These are phyloP conservation scores for Boletus subcaerulescens DNA, from an alignment of 768 basidiomycete species.

Conservation along the genomic window DNA sequence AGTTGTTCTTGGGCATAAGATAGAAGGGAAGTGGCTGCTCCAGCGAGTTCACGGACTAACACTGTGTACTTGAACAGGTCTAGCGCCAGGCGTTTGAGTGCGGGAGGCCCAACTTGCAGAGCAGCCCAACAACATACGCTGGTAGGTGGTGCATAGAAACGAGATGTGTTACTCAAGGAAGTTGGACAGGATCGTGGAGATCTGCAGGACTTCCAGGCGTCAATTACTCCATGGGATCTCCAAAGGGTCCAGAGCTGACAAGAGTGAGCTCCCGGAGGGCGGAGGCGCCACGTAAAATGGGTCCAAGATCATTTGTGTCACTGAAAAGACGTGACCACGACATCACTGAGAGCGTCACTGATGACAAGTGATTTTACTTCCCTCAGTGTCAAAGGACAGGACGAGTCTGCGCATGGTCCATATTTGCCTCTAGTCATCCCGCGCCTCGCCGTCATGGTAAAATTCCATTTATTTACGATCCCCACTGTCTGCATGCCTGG, in stretches of 20 bases:
- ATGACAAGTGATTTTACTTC: too few species aligned
- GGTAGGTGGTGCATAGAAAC: constrained; percentile 51
- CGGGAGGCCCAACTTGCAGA: constrained; percentile 33
- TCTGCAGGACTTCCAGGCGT: constrained; percentile 16
- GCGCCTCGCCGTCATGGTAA: too few species aligned
- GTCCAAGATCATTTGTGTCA: too few species aligned
- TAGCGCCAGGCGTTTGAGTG: constrained; percentile 39
- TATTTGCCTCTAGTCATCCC: too few species aligned
- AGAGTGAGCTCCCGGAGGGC: too few species aligned
- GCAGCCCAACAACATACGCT: constrained; percentile 36
- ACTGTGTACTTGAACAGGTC: constrained; percentile 52
- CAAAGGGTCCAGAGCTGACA: constrained; percentile 52
- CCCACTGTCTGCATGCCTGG: too few species aligned
- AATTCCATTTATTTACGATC: too few species aligned
- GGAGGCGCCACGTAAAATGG: too few species aligned
- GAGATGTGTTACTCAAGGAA: constrained; percentile 29
- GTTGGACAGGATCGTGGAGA: constrained; percentile 31
- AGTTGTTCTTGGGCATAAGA: constrained; percentile 31
- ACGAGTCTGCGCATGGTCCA: too few species aligned
- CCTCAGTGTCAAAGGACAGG: neutral
- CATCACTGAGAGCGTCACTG: too few species aligned
- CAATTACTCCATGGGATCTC: constrained; percentile 37
- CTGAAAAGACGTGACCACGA: too few species aligned
- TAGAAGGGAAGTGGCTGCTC: constrained; percentile 20
- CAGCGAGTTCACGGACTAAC: constrained; percentile 42